These are phyloP conservation scores for Acmispon strigosus DNA, from an alignment of 306 rosid genomes.

Conservation along the genomic window DNA sequence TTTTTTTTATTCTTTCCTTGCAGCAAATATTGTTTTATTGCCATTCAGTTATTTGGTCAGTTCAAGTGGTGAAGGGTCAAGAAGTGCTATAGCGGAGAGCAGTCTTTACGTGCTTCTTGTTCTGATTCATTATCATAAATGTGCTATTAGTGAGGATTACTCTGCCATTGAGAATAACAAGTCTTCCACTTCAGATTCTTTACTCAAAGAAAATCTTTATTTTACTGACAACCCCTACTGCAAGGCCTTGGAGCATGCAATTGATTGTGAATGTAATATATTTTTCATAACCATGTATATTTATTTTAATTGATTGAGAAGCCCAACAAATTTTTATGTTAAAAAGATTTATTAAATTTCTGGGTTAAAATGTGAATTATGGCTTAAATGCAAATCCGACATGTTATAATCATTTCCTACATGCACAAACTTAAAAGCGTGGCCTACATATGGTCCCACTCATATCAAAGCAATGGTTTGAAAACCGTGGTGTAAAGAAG, in stretches of 20 bases:
- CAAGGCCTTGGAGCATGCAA: slow-evolving; percentile 75
- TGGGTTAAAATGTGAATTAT: too few species aligned
- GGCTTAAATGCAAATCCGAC: too few species aligned
- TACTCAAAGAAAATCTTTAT: slow-evolving; percentile 42
- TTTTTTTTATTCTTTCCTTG: slow-evolving; percentile 26
- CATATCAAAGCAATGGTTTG: too few species aligned
- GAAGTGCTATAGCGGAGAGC: slow-evolving; percentile 70
- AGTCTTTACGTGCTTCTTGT: slow-evolving; percentile 89
- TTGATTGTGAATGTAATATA: slow-evolving; percentile 77
- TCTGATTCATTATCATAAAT: slow-evolving; percentile 86
- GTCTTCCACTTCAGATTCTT: slow-evolving; percentile 44
- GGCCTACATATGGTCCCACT: too few species aligned
- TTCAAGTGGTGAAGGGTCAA: slow-evolving; percentile 65
- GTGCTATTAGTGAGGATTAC: slow-evolving; percentile 40
- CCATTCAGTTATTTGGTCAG: slow-evolving; percentile 81
- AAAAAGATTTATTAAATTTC: too few species aligned
- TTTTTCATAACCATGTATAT: slow-evolving; percentile 10
- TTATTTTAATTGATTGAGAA: slow-evolving; percentile 14
- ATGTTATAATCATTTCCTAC: too few species aligned
- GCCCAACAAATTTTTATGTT: slow-evolving; percentile 16
- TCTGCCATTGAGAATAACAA: slow-evolving; percentile 35
- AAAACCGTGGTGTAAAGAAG: too few species aligned
- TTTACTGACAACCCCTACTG: slow-evolving; percentile 85
- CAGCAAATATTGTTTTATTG: slow-evolving; percentile 85
- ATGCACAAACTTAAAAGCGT: too few species aligned